Conservation (phyloP, 129 eudicot species). For the Flaveria robusta region DNA sequence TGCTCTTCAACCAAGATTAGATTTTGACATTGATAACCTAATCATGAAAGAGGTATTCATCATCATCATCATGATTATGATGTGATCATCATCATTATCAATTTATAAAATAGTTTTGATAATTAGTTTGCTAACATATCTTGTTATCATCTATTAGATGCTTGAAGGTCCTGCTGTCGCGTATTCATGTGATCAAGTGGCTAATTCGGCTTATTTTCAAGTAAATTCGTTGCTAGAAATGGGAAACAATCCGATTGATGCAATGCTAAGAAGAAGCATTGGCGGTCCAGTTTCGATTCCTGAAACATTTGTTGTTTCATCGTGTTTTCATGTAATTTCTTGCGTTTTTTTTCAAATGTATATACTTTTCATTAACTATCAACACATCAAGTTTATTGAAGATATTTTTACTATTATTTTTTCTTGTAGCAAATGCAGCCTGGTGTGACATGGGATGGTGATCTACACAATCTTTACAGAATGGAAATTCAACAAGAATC, state of each 20-base stretch:
- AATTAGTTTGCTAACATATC: not conserved
- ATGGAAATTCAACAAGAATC: constrained; percentile 69
- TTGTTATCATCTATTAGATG: constrained; percentile 47
- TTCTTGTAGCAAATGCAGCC: constrained; percentile 62
- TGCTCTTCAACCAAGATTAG: constrained; percentile 65
- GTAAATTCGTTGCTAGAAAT: constrained; percentile 51
- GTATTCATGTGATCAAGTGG: constrained; percentile 42
- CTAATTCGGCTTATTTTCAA: constrained; percentile 46
- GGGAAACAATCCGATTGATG: constrained; percentile 47
- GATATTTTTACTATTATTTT: not conserved
- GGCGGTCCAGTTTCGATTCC: constrained; percentile 60
- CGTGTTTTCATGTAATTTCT: constrained; percentile 57
- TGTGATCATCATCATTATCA: not conserved
- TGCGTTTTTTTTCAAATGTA: not conserved
- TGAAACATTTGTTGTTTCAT: constrained; percentile 55
- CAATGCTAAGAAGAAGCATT: constrained; percentile 51
- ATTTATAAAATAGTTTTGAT: not conserved
- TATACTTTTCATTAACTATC: not conserved
- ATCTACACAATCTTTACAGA: constrained; percentile 57
- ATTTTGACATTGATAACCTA: constrained; percentile 61
- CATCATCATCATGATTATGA: not conserved
- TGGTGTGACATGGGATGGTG: constrained; percentile 64
- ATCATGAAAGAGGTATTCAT: constrained; percentile 63
- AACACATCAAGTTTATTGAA: not conserved
- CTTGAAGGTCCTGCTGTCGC: constrained; percentile 48